Percentiles rank a stretch among this genome's conserved stretches.
These are phyloP conservation scores for sweet orange (Citrus sinensis) DNA, from an alignment of 345 rosid genomes.

Conservation along the genomic window DNA sequence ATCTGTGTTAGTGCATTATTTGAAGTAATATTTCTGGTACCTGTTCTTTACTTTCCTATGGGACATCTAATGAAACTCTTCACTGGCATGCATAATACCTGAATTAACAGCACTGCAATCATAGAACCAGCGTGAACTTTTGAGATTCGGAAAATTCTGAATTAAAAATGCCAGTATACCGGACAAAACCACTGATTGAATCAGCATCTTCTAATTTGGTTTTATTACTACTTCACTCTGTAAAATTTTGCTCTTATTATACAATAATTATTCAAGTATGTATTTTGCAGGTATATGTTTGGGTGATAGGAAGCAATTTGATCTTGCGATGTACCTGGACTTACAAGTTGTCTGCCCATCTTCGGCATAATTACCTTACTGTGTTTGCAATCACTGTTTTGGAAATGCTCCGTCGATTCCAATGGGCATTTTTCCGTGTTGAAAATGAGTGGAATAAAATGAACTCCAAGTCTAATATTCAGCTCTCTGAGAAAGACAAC, in stretches of 20 bases:
- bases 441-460: slow-evolving; percentile 89
- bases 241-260: too few species aligned
- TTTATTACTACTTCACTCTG: not conserved
- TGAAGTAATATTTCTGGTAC: not conserved
- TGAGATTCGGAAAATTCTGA: not conserved
- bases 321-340: slow-evolving; percentile 96
- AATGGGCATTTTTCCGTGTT: slow-evolving; percentile 92
- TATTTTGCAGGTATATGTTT: slow-evolving; percentile 66
- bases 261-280: not conserved
- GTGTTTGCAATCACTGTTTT: slow-evolving; percentile 69
- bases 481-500: slow-evolving; percentile 36
- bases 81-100: not conserved
- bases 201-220: not conserved
- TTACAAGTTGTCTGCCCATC: slow-evolving; percentile 93
- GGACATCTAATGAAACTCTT: not conserved
- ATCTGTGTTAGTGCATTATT: not conserved
- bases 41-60: not conserved
- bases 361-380: slow-evolving; percentile 84
- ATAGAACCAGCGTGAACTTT: not conserved
- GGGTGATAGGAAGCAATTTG: slow-evolving; percentile 93
- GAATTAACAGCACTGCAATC: not conserved
- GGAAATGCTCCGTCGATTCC: slow-evolving; percentile 88
- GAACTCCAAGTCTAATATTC: slow-evolving; percentile 50
- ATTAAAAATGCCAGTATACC: not conserved
- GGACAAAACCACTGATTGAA: not conserved